Conservation (phyloP, 805 yeast genomes). For the Saccharomycopsis fibuligera region DNA sequence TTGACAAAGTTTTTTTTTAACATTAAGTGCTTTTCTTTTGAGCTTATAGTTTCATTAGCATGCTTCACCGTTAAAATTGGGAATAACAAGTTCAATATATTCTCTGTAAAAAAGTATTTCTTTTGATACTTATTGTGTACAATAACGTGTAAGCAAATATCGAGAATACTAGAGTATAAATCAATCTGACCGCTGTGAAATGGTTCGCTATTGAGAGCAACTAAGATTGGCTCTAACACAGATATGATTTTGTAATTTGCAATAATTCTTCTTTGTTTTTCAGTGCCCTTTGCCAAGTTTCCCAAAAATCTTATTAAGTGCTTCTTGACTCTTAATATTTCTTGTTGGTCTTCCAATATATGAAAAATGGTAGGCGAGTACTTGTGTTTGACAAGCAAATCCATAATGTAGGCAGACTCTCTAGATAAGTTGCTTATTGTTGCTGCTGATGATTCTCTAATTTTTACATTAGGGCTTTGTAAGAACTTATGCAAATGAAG, state of each 20-base stretch:
- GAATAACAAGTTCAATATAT: conserved; percentile 13
- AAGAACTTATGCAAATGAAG: conserved; percentile 5
- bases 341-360: conserved; percentile 8
- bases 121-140: conserved; percentile 15
- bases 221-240: conserved; percentile 8
- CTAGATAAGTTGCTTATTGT: conserved; percentile 11
- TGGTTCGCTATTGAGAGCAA: not conserved
- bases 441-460: conserved; percentile 12
- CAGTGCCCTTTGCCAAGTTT: conserved; percentile 13
- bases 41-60: not conserved
- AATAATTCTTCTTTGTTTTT: conserved; percentile 8
- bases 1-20: conserved; percentile 17
- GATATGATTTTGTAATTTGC: conserved; percentile 12
- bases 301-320: conserved; percentile 12
- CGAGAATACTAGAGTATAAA: conserved; percentile 10
- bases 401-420: conserved; percentile 1
- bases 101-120: conserved; percentile 9
- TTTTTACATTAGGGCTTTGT: not conserved
- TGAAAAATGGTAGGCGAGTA: conserved; percentile 7
- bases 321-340: conserved; percentile 5
- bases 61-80: conserved; percentile 5
- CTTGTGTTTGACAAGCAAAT: conserved; percentile 2
- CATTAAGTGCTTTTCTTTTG: conserved; percentile 1
- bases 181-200: conserved; percentile 2
- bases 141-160: conserved; percentile 14